These are phyloP conservation scores for Diutina scorzettiae DNA, from an alignment of 1,139 yeast genomes.

Conservation along the genomic window DNA sequence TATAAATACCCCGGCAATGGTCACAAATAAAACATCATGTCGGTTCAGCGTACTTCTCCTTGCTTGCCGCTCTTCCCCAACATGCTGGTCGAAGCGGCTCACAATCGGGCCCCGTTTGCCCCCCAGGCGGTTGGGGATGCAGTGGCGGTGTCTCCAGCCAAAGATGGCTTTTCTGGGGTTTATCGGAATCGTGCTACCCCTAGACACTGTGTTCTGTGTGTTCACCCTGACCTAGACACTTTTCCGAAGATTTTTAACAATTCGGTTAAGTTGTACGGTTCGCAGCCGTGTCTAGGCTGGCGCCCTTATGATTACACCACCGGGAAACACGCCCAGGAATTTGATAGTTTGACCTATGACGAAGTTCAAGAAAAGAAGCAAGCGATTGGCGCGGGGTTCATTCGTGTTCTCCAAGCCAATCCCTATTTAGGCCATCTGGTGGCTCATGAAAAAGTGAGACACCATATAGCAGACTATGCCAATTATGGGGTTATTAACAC, in stretches of 20 bases:
- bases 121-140: slow-evolving; percentile 6
- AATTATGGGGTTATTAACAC: slow-evolving; percentile 14
- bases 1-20: not conserved
- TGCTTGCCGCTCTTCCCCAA: slow-evolving; percentile 5
- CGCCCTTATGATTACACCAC: slow-evolving; percentile 26
- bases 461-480: slow-evolving; percentile 14
- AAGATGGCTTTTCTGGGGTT: slow-evolving; percentile 39
- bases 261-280: slow-evolving; percentile 23
- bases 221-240: slow-evolving; percentile 43
- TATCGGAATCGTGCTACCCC: slow-evolving; percentile 30
- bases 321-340: slow-evolving; percentile 13
- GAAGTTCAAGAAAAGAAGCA: slow-evolving; percentile 30
- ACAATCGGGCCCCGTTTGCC: slow-evolving; percentile 1
- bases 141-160: not conserved
- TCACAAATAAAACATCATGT: not conserved
- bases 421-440: slow-evolving; percentile 22
- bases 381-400: slow-evolving; percentile 54
- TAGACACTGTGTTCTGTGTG: slow-evolving; percentile 13
- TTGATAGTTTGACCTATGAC: slow-evolving; percentile 30
- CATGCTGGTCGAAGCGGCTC: slow-evolving; percentile 3
- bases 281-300: slow-evolving; percentile 38
- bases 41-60: slow-evolving; percentile 4
- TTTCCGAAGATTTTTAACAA: slow-evolving; percentile 36
- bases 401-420: slow-evolving; percentile 35
- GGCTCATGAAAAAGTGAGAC: slow-evolving; percentile 17